Conservation (phyloP, 2,329 filamentous ascomycete genomes). For the Beauveria sp. region DNA sequence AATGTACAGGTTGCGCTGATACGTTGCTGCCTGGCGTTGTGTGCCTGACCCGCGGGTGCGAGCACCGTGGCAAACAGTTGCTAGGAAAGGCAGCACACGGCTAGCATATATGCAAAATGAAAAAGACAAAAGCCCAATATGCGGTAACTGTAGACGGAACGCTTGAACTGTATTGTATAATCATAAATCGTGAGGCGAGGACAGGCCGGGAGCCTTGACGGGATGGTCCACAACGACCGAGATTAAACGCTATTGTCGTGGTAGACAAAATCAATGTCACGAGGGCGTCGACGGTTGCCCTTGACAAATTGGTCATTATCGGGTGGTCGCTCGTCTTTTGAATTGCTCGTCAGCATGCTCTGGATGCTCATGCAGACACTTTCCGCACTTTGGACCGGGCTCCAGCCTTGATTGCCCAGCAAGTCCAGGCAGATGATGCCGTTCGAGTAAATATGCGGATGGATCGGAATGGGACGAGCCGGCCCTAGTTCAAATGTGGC, state of each 20-base stretch:
- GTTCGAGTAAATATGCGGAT: slow-evolving; percentile 97
- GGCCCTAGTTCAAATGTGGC: slow-evolving; percentile 72
- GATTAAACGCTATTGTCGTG: slow-evolving; percentile 72
- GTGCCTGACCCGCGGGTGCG: background rate
- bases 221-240: background rate
- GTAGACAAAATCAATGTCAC: slow-evolving; percentile 89
- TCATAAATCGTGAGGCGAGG: background rate
- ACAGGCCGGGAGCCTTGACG: background rate
- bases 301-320: slow-evolving; percentile 87
- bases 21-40: background rate
- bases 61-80: background rate
- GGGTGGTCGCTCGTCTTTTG: slow-evolving; percentile 79
- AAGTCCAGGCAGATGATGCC: slow-evolving; percentile 97
- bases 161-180: background rate
- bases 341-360: slow-evolving; percentile 96
- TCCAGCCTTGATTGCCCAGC: slow-evolving; percentile 83
- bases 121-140: background rate
- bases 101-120: background rate
- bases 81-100: background rate
- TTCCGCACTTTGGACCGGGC: slow-evolving; percentile 93
- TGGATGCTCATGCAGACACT: slow-evolving; percentile 96
- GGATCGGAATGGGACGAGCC: slow-evolving; percentile 72
- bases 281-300: slow-evolving; percentile 68
- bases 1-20: background rate
- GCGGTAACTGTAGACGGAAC: background rate